Evolutionary conservation across 257 asterid species (phyloP), one percentile per base, ranked within the genome.

Genomic region (Jaltomata sinuosa): DNA sequence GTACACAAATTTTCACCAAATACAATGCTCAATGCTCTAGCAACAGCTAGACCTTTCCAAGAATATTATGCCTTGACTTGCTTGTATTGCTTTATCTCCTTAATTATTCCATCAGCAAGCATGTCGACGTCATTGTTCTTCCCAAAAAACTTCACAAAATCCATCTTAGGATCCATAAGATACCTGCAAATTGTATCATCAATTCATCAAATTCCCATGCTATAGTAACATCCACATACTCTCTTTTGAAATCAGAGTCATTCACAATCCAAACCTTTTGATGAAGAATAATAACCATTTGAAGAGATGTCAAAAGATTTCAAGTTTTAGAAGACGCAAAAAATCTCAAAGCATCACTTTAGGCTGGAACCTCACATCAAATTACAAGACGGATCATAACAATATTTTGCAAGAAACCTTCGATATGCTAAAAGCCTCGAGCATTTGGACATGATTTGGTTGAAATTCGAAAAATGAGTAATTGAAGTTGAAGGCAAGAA

Each of bases 101-200:
- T 89, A 87, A 93, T 91, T 40, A 96, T 90, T 32, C 96, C 98
- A 83, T 94, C 94, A 2, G 96, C 85, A 80, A 96, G 98, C 36
- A 93, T 64, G 50, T 85, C 84, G 62, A 85, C 93, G 47, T 94
- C 96, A 8, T 82, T 84, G 68, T 93, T 96, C 96, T 92, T 94
- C 84, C 97, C 98, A 12, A 93, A 94, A 88, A 92, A 96, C 86
- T 96, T 96, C 80, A 92, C 96, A 72, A 92, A 96, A 59, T 96
- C 92, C 99, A 96, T 96, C 15, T 85, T 85, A 83, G 98, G 97
- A 87, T 94, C 97, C 99, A 96, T 96, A 87, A 94, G 88, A 85
- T 96, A 96, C 93, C 99, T 94, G 94, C 86, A 83, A 22, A 61
- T 22, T 76, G 27, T 47, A 27, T 15, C 49, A 62, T 40, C 31